Conservation (phyloP, 108 stramenopile species). For the Thalassiosira profunda region DNA sequence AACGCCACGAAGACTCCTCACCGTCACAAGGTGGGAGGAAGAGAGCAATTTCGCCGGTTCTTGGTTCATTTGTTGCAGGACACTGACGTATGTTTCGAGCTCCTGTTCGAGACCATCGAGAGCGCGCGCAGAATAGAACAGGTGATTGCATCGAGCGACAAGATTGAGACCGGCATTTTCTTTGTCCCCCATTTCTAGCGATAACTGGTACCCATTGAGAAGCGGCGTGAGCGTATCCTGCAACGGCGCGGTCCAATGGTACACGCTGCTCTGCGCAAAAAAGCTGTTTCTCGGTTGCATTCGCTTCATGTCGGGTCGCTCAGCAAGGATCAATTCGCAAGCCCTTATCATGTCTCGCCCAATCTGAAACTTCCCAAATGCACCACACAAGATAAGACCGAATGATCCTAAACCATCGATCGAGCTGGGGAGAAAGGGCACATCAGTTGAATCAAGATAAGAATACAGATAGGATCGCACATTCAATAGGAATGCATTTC, state of each 20-base stretch:
- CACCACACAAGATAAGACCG: not conserved
- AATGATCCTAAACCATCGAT: too few species aligned
- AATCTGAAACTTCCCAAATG: not conserved
- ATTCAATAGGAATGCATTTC: too few species aligned
- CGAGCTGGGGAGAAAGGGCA: too few species aligned
- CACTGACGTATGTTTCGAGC: not conserved
- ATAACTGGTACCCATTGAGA: not conserved
- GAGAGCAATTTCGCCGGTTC: not conserved
- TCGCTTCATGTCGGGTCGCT: not conserved
- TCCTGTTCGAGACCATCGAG: not conserved
- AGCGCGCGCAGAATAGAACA: not conserved
- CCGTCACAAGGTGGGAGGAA: not conserved
- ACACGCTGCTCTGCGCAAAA: not conserved
- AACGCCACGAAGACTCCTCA: not conserved
- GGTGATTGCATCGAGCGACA: not conserved
- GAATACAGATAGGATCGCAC: too few species aligned
- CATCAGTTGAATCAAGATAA: too few species aligned
- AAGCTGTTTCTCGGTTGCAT: not conserved
- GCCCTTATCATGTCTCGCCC: not conserved
- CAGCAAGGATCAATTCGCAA: too few species aligned
- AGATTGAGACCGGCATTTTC: not conserved
- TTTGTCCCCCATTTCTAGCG: not conserved
- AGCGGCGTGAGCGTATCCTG: not conserved
- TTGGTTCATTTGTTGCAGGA: not conserved
- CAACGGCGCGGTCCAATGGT: not conserved